Conservation (phyloP, 352 stramenopile genomes). For the Phytophthora podocarpi region DNA sequence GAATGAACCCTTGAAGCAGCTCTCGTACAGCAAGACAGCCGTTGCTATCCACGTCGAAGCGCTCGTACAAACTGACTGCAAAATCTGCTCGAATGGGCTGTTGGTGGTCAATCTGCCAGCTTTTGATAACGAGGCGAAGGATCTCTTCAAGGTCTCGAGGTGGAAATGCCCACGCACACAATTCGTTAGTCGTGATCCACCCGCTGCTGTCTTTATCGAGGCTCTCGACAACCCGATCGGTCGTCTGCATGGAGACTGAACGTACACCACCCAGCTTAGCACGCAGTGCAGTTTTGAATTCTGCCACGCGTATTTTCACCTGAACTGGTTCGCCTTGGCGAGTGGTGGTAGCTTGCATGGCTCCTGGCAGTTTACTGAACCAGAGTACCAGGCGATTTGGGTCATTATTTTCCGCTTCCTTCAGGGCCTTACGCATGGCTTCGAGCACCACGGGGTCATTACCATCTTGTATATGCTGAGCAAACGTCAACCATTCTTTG, state of each 20-base stretch:
- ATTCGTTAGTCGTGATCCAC: conserved; percentile 69
- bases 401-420: conserved; percentile 22
- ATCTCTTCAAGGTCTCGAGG: conserved; percentile 69
- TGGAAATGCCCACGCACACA: conserved; percentile 58
- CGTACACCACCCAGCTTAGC: conserved; percentile 13
- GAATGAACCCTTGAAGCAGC: conserved; percentile 49
- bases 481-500: conserved; percentile 55
- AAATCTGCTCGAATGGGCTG: conserved; percentile 21
- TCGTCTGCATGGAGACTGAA: conserved; percentile 21
- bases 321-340: conserved; percentile 6
- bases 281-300: conserved; percentile 64
- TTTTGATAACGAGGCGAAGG: conserved; percentile 37
- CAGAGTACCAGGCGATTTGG: conserved; percentile 35
- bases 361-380: conserved; percentile 54
- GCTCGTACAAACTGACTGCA: conserved; percentile 41
- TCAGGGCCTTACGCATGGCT: conserved; percentile 23
- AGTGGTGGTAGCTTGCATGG: conserved; percentile 19
- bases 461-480: conserved; percentile 18
- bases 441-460: conserved; percentile 29
- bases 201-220: conserved; percentile 66
- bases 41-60: conserved; percentile 69
- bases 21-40: conserved; percentile 61
- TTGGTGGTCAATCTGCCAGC: conserved; percentile 36
- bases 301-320: conserved; percentile 56
- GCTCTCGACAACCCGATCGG: conserved; percentile 45